Conservation (phyloP, 768 basidiomycete genomes). For the Omphalotus guepiniiformis region DNA sequence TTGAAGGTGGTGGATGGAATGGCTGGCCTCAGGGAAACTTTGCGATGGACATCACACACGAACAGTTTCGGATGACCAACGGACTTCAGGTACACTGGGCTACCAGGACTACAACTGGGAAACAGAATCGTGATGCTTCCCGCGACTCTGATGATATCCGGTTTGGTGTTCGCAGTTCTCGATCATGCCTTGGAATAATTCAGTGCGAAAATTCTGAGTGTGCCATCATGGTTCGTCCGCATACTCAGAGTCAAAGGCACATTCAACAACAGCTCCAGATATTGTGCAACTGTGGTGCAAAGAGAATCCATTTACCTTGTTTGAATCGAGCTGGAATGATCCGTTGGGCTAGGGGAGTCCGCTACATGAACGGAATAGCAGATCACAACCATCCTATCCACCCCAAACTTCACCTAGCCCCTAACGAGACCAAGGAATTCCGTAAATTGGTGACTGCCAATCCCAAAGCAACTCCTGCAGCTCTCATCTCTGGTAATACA, state of each 20-base stretch:
- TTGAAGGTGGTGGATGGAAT: conserved; percentile 1
- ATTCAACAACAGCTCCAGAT: not conserved
- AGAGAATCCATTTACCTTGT: not conserved
- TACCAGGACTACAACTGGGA: conserved; percentile 10
- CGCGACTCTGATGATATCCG: not conserved
- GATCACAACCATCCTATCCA: not conserved
- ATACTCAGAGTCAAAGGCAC: not conserved
- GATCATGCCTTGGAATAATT: not conserved
- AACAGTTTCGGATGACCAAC: not conserved
- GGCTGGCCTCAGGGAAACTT: conserved; percentile 8
- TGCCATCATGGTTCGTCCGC: not conserved
- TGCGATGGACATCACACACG: conserved; percentile 1
- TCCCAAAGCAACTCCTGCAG: not conserved
- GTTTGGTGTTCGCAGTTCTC: not conserved
- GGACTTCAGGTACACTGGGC: conserved; percentile 4
- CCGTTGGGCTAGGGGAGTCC: not conserved
- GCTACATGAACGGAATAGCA: not conserved
- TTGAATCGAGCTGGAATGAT: not conserved
- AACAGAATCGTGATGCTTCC: not conserved
- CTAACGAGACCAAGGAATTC: not conserved
- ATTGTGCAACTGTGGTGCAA: not conserved
- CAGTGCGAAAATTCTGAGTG: not conserved
- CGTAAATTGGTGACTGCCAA: not conserved
- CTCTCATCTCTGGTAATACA: conserved; percentile 1
- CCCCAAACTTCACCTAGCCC: not conserved